Evolutionary conservation across 768 basidiomycete species (phyloP), one percentile per base, ranked within the genome.

Genomic region (Lyophyllum semitale): DNA sequence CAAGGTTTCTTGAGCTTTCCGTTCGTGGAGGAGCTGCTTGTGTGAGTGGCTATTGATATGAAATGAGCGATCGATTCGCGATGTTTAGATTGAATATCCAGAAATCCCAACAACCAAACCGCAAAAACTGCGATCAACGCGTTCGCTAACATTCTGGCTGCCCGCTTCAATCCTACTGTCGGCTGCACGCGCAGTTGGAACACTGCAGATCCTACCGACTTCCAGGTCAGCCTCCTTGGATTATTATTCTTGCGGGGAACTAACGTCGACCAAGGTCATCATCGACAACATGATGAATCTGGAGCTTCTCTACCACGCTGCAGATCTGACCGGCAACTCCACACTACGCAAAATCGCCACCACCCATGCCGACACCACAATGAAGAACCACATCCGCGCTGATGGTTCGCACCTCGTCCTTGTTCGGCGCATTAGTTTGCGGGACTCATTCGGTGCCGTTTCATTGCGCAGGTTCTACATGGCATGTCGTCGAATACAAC

Each of bases 281-380:
- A 88, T 89, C 43, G 87, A 89, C 71, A 88, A 87, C 65, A 87
- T 89, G 87, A 88, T 90, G 85, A 89, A 85, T 61, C 78, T 90
- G 18, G 85, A 89, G 67, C 73, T 87, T 15, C 68, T 88, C n/a
- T 84, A 84, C 63, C 76, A 76, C 5, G 82, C 83, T 6, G 81
- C 76, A 38, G 70, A 70, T n/a, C 68, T 88, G 22, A 88, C 84
- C 0, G 79, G 81, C 1, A 88, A 89, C 59, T 61, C 74, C 6
- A 87, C 83, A 0, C 69, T 88, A 15, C 72, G 77, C 20, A 68
- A 82, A 18, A 88, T 89, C 25, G 88, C 87, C 5, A 80, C 77
- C 27, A 74, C 73, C 8, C 88, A 89, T 60, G 85, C 87, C 1
- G 74, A 87, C 59, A 86, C 82, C 48, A 89, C 87, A 0, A 84